Evolutionary conservation across 1,284 basidiomycete species (phyloP), one percentile per base, ranked within the genome.

Genomic region (Marasmius oreades): DNA sequence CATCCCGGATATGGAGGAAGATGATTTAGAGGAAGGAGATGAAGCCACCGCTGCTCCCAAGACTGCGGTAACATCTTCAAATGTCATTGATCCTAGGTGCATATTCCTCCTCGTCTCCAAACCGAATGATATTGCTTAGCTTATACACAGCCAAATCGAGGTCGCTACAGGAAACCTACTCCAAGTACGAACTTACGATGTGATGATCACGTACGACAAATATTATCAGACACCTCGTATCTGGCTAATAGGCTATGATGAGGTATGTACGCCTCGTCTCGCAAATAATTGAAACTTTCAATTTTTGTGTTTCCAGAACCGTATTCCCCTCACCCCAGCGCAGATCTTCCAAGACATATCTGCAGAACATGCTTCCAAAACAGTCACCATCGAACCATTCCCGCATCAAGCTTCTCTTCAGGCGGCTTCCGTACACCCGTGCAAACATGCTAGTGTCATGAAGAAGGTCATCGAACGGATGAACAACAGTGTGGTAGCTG

Each of bases 141-240:
- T 48, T 53, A 22, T 5, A 55, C 24, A 33, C 59, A 89, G 84
- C 61, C 73, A 82, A 63, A 72, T 80, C 31, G 83, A 88, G 62
- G 77, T 82, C 37, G 80, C 84, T 34, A 90, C 84, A 61, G 86
- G 84, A 58, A 98, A 98, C 66, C 77, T 99, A 23, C 77, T 98
- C 43, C 92, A 94, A 78, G 93, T 99, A 45, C 85, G 96, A 66
- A 99, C 95, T 22, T 99, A 99, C 79, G 97, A 99, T 73, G 97
- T 98, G 69, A 93, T 98, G 86, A 99, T 99, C 77, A 95, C 93
- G 37, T 99, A 99, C 75, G 96, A 99, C 82, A 99, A 99, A 77
- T 95, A 95, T 72, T 97, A 97, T 73, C 95, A 97, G 72, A 97
- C 95, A 16, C 94, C 94, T 24, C 85, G 94, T 63, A 91, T 96